Evolutionary conservation across 148 eudicot genomes (phyloP), one percentile per base, ranked within the genome.

Genomic region (Nepenthes mirabilis): DNA sequence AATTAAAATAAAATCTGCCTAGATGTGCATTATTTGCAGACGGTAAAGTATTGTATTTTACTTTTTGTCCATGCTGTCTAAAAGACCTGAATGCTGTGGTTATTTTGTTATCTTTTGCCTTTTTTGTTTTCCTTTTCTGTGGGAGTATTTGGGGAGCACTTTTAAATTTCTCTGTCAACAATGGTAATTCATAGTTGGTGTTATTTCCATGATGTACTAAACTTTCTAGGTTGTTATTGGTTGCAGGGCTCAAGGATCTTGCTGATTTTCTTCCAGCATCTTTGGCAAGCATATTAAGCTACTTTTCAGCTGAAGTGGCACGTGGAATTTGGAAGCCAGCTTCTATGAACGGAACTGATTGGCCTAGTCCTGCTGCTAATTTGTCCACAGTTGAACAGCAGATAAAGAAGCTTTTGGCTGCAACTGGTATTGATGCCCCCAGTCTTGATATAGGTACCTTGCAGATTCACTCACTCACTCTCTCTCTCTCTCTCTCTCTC

Each of bases 351-450:
- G 97, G 97, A 68, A 80, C 85, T 68, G 97, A 90, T 78, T 90
- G 97, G 97, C 97, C 97, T 34, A 90, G 97, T 78, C 97, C 97
- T 60, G 95, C 87, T 36, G 84, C 91, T 64, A 90, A 84, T 74
- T 77, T 90, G 70, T 70, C 91, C 56, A 60, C 60, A 55, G 83
- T 87, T 52, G 97, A 90, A 77, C 86, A 90, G 59, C 91, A 80
- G 68, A 90, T 90, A 62, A 74, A 84, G 64, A 82, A 90, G 76
- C 83, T 87, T 35, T 72, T 90, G 67, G 91, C 95, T 23, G 86
- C 75, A 52, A 90, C 91, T 37, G 97, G 97, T 70, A 88, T 90
- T 69, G 86, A 81, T 72, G 89, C 84, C 37, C 97, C 97, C 11
- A 80, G 91, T 74, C 89, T 90, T 57, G 68, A 78, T 71, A 67